A percentile compares a stretch with the other conserved stretches of the same genome.
Conservation (phyloP, 2,329 filamentous ascomycete genomes). For the Trichoderma oligosporum region DNA sequence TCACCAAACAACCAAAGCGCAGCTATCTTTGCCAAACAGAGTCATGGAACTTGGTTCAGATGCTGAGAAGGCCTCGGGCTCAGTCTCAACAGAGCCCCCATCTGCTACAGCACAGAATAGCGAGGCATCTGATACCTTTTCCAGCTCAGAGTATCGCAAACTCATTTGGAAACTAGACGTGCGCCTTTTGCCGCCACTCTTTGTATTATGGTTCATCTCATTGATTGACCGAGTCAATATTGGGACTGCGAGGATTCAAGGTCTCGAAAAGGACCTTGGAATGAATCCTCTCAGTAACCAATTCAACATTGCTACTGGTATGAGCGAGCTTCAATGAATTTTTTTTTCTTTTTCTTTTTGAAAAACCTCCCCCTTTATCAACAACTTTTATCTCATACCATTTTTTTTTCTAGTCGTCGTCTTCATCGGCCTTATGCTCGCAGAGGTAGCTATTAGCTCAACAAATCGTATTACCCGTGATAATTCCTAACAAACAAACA, state of each 20-base stretch:
- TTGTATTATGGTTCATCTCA: constrained; percentile 30
- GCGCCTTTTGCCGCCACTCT: constrained; percentile 26
- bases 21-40: not conserved
- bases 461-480: constrained; percentile 21
- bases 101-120: not conserved
- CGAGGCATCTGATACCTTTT: not conserved
- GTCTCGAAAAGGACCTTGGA: constrained; percentile 25
- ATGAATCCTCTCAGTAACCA: constrained; percentile 12
- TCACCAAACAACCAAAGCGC: not conserved
- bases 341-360: no score
- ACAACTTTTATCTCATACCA: no score
- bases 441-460: not conserved
- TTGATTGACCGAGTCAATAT: constrained; percentile 29
- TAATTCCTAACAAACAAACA: not conserved
- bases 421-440: constrained; percentile 12
- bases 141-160: constrained; percentile 24
- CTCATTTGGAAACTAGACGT: constrained; percentile 28
- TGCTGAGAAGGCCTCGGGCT: constrained; percentile 8
- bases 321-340: not conserved
- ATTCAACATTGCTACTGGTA: constrained; percentile 13
- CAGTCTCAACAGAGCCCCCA: not conserved
- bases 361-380: no score
- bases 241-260: constrained; percentile 26
- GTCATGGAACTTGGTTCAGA: not conserved
- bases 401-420: constrained; percentile 2